phyloP scores from a whole-genome alignment of 2,329 filamentous ascomycete genomes.

The Penicillium nordicum region DNA sequence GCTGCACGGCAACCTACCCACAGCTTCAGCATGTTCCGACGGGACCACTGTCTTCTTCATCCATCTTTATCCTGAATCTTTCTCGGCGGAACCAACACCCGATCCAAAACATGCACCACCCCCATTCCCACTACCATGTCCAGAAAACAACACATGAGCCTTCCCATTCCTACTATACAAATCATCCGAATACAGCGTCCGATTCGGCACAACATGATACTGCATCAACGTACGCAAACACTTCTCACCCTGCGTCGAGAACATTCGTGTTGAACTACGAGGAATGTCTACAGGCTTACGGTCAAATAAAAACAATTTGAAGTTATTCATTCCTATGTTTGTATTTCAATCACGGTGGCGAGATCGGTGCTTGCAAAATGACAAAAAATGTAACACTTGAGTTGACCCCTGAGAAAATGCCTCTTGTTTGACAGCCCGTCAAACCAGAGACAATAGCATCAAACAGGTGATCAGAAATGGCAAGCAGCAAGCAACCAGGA shows the following conservation, averaged over 20 bases:
- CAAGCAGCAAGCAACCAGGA: background rate
- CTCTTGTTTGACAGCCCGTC: background rate
- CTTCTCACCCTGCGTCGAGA: constrained; percentile 68
- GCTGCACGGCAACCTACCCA: constrained; percentile 18
- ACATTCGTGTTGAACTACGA: constrained; percentile 47
- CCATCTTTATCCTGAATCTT: constrained; percentile 27
- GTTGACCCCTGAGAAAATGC: background rate
- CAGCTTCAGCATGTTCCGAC: background rate
- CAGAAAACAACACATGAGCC: constrained; percentile 20
- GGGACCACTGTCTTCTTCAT: constrained; percentile 3
- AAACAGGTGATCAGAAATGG: background rate
- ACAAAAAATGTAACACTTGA: background rate
- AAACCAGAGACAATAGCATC: background rate
- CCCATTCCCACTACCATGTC: constrained; percentile 31
- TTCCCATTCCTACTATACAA: constrained; percentile 57
- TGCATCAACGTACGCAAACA: constrained; percentile 74
- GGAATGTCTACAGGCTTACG: constrained; percentile 1
- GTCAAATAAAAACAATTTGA: constrained; percentile 10
- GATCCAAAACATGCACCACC: constrained; percentile 72
- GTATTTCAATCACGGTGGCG: constrained; percentile 16
- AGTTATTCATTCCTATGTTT: constrained; percentile 23
- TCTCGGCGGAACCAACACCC: constrained; percentile 73
- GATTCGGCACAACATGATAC: constrained; percentile 72
- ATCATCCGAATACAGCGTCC: constrained; percentile 74
- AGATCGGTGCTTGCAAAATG: constrained; percentile 5